A percentile compares a stretch with the other conserved stretches of the same genome.
phyloP scores from a whole-genome alignment of 495 filamentous ascomycete species.

The Hypoxylon rickii region DNA sequence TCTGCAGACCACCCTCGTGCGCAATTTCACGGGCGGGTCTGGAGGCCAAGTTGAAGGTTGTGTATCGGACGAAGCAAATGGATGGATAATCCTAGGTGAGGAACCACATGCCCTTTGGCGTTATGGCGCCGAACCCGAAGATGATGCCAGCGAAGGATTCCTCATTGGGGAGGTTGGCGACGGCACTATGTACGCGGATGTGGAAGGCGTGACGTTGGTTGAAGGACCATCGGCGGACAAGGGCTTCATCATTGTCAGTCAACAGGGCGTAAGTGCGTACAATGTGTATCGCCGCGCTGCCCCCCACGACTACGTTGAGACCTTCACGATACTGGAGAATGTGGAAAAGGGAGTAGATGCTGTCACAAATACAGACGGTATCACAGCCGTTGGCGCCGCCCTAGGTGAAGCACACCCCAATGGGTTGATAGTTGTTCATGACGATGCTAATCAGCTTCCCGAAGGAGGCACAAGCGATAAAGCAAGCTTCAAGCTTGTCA shows the following conservation, averaged over 20 bases:
- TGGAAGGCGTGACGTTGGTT: slow-evolving; percentile 44
- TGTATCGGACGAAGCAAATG: slow-evolving; percentile 43
- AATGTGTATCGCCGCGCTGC: slow-evolving; percentile 42
- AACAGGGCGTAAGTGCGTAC: slow-evolving; percentile 43
- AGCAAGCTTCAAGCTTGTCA: slow-evolving; percentile 41
- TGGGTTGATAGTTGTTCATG: slow-evolving; percentile 42
- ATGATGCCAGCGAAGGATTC: slow-evolving; percentile 25
- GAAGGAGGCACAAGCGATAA: slow-evolving; percentile 35
- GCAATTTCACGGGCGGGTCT: slow-evolving; percentile 40
- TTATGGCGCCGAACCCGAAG: slow-evolving; percentile 42
- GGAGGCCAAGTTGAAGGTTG: slow-evolving; percentile 46
- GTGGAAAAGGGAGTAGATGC: slow-evolving; percentile 34
- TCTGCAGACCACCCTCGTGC: slow-evolving; percentile 41
- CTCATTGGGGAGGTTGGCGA: slow-evolving; percentile 39
- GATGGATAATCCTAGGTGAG: slow-evolving; percentile 42
- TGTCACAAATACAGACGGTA: slow-evolving; percentile 45
- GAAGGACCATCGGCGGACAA: slow-evolving; percentile 37
- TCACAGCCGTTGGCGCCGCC: slow-evolving; percentile 38
- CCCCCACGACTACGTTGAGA: slow-evolving; percentile 41
- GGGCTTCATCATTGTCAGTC: slow-evolving; percentile 44
- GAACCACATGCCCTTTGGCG: slow-evolving; percentile 43
- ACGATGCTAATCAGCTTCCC: slow-evolving; percentile 43
- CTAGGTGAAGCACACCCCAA: slow-evolving; percentile 34
- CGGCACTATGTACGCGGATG: slow-evolving; percentile 39
- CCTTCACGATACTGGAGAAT: slow-evolving; percentile 36